Conservation (phyloP, 345 rosid genomes). For the Dipteronia dyeriana region DNA sequence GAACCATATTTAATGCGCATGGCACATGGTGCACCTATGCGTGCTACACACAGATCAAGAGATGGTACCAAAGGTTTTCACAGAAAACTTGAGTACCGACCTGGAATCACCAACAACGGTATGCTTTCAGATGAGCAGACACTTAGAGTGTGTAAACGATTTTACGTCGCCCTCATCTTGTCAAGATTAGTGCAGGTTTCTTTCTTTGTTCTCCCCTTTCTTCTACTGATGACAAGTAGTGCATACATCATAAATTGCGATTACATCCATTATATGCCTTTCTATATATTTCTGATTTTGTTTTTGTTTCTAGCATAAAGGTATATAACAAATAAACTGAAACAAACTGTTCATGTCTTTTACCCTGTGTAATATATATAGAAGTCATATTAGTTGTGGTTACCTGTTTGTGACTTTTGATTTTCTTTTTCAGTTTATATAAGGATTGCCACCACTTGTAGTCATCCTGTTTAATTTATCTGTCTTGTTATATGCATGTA, state of each 20-base stretch:
- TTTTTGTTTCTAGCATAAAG: slow-evolving; percentile 15
- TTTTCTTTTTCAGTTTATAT: neutral
- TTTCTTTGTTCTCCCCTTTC: slow-evolving; percentile 13
- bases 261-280: neutral
- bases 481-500: slow-evolving; percentile 20
- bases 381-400: neutral
- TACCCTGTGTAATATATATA: slow-evolving; percentile 4
- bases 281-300: neutral
- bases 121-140: slow-evolving; percentile 72
- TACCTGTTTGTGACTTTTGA: neutral
- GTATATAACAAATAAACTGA: neutral
- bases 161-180: slow-evolving; percentile 94
- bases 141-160: slow-evolving; percentile 87
- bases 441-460: neutral
- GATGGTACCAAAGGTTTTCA: slow-evolving; percentile 38
- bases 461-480: slow-evolving; percentile 11
- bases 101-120: slow-evolving; percentile 42
- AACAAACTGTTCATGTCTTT: neutral
- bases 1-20: slow-evolving; percentile 98
- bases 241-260: neutral
- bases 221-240: slow-evolving; percentile 16
- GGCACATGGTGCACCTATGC: slow-evolving; percentile 95
- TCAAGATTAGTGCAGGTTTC: slow-evolving; percentile 89
- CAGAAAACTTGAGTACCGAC: slow-evolving; percentile 44
- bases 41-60: slow-evolving; percentile 42